A percentile compares a stretch with the other conserved stretches of the same genome.
Conservation (phyloP, 2,329 filamentous ascomycete genomes). For the Pyrenophora tritici-repentis region DNA sequence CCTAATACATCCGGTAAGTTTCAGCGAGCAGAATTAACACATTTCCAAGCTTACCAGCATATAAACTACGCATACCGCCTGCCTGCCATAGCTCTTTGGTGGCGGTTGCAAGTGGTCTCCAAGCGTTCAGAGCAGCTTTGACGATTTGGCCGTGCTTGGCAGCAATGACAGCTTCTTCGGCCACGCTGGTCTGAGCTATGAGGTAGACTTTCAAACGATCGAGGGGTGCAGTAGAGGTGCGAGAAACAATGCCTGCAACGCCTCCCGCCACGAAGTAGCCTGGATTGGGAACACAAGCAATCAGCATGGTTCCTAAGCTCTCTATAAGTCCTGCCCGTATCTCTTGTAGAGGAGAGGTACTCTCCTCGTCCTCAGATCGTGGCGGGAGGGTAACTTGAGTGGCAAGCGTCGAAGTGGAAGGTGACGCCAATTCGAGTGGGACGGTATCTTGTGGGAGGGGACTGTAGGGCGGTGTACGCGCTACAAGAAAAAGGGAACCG, state of each 20-base stretch:
- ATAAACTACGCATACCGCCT: constrained; percentile 86
- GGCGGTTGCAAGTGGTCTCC: constrained; percentile 72
- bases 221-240: constrained; percentile 92
- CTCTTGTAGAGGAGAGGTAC: constrained; percentile 32
- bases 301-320: constrained; percentile 54
- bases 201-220: constrained; percentile 97
- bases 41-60: constrained; percentile 70
- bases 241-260: constrained; percentile 89
- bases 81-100: constrained; percentile 79
- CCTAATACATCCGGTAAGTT: constrained; percentile 58
- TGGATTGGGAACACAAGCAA: constrained; percentile 75
- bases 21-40: not conserved
- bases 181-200: constrained; percentile 80
- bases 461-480: constrained; percentile 53
- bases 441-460: constrained; percentile 30
- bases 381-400: constrained; percentile 44
- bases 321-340: constrained; percentile 34
- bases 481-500: constrained; percentile 74
- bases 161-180: constrained; percentile 64
- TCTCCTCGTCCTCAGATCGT: constrained; percentile 38
- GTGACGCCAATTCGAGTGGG: constrained; percentile 35
- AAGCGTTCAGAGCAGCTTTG: constrained; percentile 67
- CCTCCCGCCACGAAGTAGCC: constrained; percentile 98
- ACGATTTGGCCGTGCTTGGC: constrained; percentile 72
- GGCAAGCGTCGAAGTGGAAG: constrained; percentile 26